These are phyloP conservation scores for Magnaporthiopsis poae DNA, from an alignment of 2,329 filamentous ascomycete species.

Conservation along the genomic window DNA sequence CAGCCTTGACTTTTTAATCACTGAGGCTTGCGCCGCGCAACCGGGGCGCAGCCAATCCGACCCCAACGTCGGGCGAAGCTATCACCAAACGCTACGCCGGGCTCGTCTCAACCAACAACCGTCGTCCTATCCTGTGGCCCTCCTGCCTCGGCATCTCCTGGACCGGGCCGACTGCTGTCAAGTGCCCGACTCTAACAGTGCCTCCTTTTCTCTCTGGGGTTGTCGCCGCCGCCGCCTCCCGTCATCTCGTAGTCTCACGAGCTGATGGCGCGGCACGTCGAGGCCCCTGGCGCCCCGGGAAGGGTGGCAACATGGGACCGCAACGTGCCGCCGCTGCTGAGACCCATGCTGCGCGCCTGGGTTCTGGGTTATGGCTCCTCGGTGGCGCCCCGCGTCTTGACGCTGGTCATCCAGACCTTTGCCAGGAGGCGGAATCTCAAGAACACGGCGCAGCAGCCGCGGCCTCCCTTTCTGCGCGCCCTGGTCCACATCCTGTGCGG, in stretches of 20 bases:
- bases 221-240: neutral
- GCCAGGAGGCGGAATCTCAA: slow-evolving; percentile 22
- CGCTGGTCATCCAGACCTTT: slow-evolving; percentile 41
- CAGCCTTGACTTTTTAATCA: too few relatives aligned
- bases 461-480: slow-evolving; percentile 23
- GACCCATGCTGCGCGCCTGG: slow-evolving; percentile 50
- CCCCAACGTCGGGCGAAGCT: neutral
- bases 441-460: slow-evolving; percentile 20
- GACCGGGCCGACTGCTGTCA: neutral
- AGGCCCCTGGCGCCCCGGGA: neutral
- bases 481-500: slow-evolving; percentile 35
- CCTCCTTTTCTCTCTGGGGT: neutral
- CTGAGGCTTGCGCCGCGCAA: neutral
- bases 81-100: neutral
- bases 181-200: neutral
- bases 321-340: slow-evolving; percentile 38
- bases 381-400: slow-evolving; percentile 46
- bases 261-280: neutral
- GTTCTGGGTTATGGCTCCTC: slow-evolving; percentile 50
- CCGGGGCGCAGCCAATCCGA: neutral
- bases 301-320: slow-evolving; percentile 16
- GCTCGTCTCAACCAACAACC: neutral
- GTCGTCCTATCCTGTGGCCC: neutral
- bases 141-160: neutral
- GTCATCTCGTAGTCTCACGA: neutral